Evolutionary conservation across 2,329 filamentous ascomycete species (phyloP), one percentile per base, ranked within the genome.

Genomic region (Pyricularia pennisetigena): DNA sequence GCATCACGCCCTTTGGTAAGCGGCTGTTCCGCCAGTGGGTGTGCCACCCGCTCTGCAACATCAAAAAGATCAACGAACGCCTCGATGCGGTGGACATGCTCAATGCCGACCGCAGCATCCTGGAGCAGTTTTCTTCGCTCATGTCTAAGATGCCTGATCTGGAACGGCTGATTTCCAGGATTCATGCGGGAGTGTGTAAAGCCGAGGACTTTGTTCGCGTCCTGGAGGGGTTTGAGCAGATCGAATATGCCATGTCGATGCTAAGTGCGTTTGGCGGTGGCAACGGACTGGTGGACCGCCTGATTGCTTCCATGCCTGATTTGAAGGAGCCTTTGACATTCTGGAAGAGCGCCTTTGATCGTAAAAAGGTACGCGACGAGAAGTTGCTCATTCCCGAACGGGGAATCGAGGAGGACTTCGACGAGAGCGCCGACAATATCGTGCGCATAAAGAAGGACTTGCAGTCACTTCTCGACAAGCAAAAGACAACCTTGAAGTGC

Each of bases 21-120:
- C 90, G 95, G 12, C 88, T 97, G 77, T 93, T 99, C 77, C 90
- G 94, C 68, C 93, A 97, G 77, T 99, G 95, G 95, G 90, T 99
- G 2, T 98, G 94, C 74, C 95, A 99, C 77, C 95, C 95, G 2
- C 83, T 99, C 16, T 93, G 93, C 76, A 91, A 97, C 78, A 89
- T 92, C 6, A 81, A 84, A 54, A 93, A 91, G 75, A 97, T 99
- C 81, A 97, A 98, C 74, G 93, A 96, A 71, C 88, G 95, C 6
- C 82, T 99, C 12, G 94, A 99, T 79, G 95, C 95, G 5, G 93
- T 99, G 4, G 95, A 98, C 74, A 89, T 94, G 74, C 82, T 99
- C 61, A 97, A 97, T 73, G 89, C 90, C 0, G 93, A 98, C 75
- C 85, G 86, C 0, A 88, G 84, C 28, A 83, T 97, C 30, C 92